Base-by-base conservation (phyloP, 1,284 basidiomycete species). In the Lignosus rhinocerotis region DNA sequence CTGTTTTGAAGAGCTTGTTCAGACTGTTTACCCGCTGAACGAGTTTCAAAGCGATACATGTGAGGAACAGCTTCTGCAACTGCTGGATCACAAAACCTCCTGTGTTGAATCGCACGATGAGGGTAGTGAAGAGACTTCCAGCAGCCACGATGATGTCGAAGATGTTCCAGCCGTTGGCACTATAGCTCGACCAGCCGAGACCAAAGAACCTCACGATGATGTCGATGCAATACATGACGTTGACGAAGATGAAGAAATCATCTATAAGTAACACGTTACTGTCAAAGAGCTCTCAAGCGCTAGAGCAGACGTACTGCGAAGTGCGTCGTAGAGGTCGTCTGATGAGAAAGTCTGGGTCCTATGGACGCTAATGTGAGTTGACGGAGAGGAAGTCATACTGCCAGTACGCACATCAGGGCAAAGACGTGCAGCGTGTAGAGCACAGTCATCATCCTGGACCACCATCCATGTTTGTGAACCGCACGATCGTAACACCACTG, bases 1-100 rank as follows among this genome's bases (percentile, higher is more conserved):
- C 93, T 7, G 95, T 98, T 76, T 98, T 98, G 84, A 98, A 98
- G 17, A 99, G 80, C 75, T 97, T 94, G 69, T 98, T 98, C 59
- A 99, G 79, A 62, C 86, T 88, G 68, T 94, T 90, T 60, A 89
- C 91, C 51, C 92, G 84, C 71, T 98, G 94, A 1, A 98, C 93
- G 21, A 99, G 83, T 75, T 99, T 99, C 80, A 98, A 90, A 0
- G 93, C 88, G 52, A 98, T 92, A 63, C 88, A 89, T 62, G 96
- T 94, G 45, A 99, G 80, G 76, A 99, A 98, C 11, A 98, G 80
- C 75, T 98, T 98, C 71, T 98, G 94, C 0, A 98, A 78, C 69
- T 98, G 93, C 57, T 86, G 78, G 3, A 80, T 76, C 5, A 70
- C 73, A 63, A 83, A 86, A 16, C 80, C 80, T 19, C 73, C 76